Conservation (phyloP, 345 rosid genomes). For the Salix purpurea region DNA sequence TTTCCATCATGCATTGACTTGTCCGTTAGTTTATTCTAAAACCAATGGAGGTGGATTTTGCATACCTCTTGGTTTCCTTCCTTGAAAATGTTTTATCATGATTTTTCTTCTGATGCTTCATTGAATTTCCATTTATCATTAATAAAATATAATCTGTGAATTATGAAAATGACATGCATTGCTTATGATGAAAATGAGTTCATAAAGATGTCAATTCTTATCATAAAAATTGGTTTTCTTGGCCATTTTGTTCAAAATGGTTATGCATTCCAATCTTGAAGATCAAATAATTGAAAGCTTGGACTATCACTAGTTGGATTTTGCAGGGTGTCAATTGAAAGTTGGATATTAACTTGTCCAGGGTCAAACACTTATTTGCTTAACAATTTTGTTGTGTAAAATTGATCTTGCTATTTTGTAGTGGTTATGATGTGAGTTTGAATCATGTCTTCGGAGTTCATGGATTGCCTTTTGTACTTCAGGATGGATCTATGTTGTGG, state of each 20-base stretch:
- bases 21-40: no score
- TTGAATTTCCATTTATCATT: not conserved
- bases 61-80: no score
- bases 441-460: constrained; percentile 12
- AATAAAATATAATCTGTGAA: not conserved
- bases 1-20: no score
- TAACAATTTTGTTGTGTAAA: not conserved
- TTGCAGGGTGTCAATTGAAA: not conserved
- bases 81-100: no score
- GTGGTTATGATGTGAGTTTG: constrained; percentile 1
- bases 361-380: not conserved
- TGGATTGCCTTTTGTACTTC: constrained; percentile 17
- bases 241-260: not conserved
- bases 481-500: constrained; percentile 97
- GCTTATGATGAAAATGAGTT: not conserved
- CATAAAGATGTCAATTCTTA: not conserved
- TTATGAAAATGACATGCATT: not conserved
- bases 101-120: not conserved
- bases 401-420: not conserved
- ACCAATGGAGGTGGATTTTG: no score
- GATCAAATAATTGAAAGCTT: not conserved
- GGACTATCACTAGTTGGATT: not conserved
- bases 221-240: not conserved
- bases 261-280: not conserved
- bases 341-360: not conserved